Percentiles rank a stretch among this genome's conserved stretches.
These are phyloP conservation scores for Candida michaelii DNA, from an alignment of 805 yeast species.

Conservation along the genomic window DNA sequence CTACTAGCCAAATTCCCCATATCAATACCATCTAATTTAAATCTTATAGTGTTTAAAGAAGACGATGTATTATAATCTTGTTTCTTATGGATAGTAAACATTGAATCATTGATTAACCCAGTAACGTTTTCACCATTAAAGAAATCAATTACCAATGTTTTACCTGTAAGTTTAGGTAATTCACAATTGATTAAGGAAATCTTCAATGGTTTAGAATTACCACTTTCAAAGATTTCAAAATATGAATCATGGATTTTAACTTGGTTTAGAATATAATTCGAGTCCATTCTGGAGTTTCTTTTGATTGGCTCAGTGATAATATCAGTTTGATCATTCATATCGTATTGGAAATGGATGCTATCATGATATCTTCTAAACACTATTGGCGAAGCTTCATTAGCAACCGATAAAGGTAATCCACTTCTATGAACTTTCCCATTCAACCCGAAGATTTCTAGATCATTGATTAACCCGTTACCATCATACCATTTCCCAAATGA, in stretches of 20 bases:
- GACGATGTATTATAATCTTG: conserved; percentile 43
- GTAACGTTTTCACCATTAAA: conserved; percentile 69
- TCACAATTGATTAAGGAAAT: conserved; percentile 66
- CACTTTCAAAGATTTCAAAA: conserved; percentile 35
- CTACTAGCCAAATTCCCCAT: conserved; percentile 30
- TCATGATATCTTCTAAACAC: conserved; percentile 27
- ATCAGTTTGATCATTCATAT: conserved; percentile 27
- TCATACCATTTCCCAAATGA: conserved; percentile 56
- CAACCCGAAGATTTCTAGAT: conserved; percentile 49
- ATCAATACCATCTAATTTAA: conserved; percentile 43
- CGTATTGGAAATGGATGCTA: conserved; percentile 31
- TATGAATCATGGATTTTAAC: conserved; percentile 54
- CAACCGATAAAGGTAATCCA: conserved; percentile 2
- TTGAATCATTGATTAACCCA: conserved; percentile 72
- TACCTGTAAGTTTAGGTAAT: conserved; percentile 57
- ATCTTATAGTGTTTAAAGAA: conserved; percentile 26
- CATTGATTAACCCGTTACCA: conserved; percentile 52
- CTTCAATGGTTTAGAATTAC: conserved; percentile 35
- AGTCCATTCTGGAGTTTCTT: conserved; percentile 22
- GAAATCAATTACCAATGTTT: conserved; percentile 61
- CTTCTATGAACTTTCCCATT: conserved; percentile 34
- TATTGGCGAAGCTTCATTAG: conserved; percentile 8
- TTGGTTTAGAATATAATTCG: conserved; percentile 32
- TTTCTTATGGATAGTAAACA: conserved; percentile 75
- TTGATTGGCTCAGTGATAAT: conserved; percentile 6